A percentile compares a stretch with the other conserved stretches of the same genome.
Conservation (phyloP, 1,284 basidiomycete species). For the Anthracocystis setariae region DNA sequence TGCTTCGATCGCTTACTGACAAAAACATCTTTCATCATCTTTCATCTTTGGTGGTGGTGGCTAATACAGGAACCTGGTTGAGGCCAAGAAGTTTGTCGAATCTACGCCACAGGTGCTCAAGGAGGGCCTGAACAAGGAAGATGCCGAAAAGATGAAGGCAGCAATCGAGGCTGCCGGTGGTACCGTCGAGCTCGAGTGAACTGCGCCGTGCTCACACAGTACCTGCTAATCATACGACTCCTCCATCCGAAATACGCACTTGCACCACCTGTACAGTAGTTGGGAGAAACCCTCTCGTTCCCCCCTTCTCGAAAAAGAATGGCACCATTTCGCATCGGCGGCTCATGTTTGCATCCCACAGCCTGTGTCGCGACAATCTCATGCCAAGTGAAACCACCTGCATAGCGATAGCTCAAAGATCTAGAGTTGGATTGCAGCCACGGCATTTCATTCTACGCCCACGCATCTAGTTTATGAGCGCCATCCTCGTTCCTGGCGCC, state of each 20-base stretch:
- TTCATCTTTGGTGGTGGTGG: too few species aligned
- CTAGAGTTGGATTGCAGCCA: neutral
- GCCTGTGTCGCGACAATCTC: neutral
- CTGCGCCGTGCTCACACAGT: too few species aligned
- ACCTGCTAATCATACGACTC: too few species aligned
- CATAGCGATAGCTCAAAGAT: too few species aligned
- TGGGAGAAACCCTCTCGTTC: neutral
- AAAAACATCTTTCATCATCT: neutral
- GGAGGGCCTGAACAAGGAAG: conserved; percentile 95
- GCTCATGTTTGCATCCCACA: neutral
- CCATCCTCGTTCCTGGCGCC: conserved; percentile 56
- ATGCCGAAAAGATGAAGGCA: conserved; percentile 94
- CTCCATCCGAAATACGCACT: too few species aligned
- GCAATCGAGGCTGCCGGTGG: conserved; percentile 89
- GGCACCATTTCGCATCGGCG: too few species aligned
- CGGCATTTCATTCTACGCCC: conserved; percentile 25
- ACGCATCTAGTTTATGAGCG: conserved; percentile 48
- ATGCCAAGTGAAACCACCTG: too few species aligned
- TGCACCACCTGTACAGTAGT: too few species aligned
- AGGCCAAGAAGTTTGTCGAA: conserved; percentile 99
- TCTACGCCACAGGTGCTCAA: conserved; percentile 92
- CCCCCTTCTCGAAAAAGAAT: neutral
- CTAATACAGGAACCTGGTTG: conserved; percentile 62
- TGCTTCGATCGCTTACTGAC: neutral
- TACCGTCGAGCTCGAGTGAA: conserved; percentile 74